Percentiles rank a stretch among this genome's conserved stretches.
phyloP scores from a whole-genome alignment of 805 yeast genomes.

The Candida chilensis region DNA sequence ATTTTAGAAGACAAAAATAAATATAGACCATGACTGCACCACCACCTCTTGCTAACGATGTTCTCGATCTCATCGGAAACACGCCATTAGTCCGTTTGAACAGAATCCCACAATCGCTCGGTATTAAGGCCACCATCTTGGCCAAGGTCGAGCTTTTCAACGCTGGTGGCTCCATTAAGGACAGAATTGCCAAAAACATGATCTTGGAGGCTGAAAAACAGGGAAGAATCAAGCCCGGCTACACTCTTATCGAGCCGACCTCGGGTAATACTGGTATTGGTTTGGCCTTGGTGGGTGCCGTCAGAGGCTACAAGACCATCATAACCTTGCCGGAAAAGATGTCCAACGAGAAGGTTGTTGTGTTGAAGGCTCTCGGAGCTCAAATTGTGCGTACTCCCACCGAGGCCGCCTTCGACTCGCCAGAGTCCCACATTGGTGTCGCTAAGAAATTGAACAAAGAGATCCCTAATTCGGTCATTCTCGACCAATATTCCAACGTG shows the following conservation, averaged over 20 bases:
- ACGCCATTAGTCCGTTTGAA: constrained; percentile 73
- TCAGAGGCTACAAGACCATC: constrained; percentile 78
- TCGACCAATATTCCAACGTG: constrained; percentile 74
- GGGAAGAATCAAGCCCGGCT: constrained; percentile 78
- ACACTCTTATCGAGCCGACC: constrained; percentile 81
- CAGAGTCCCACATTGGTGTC: constrained; percentile 86
- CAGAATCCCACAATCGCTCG: constrained; percentile 67
- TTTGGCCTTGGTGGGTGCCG: constrained; percentile 79
- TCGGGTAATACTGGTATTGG: constrained; percentile 93
- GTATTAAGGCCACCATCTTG: constrained; percentile 61
- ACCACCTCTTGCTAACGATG: constrained; percentile 38
- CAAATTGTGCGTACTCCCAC: constrained; percentile 88
- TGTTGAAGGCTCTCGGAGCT: constrained; percentile 82
- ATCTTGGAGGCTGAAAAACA: constrained; percentile 73
- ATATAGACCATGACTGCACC: too few species aligned
- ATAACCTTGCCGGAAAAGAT: constrained; percentile 86
- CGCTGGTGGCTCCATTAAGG: constrained; percentile 88
- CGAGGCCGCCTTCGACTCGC: constrained; percentile 89
- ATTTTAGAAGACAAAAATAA: too few species aligned
- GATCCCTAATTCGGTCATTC: constrained; percentile 75
- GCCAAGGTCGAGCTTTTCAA: constrained; percentile 80
- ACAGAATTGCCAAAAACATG: constrained; percentile 82
- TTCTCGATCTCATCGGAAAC: constrained; percentile 74
- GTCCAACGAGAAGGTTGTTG: constrained; percentile 87
- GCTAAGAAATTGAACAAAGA: constrained; percentile 74